Base-by-base conservation (phyloP, 306 rosid species). In the Arachis hypogaea region DNA sequence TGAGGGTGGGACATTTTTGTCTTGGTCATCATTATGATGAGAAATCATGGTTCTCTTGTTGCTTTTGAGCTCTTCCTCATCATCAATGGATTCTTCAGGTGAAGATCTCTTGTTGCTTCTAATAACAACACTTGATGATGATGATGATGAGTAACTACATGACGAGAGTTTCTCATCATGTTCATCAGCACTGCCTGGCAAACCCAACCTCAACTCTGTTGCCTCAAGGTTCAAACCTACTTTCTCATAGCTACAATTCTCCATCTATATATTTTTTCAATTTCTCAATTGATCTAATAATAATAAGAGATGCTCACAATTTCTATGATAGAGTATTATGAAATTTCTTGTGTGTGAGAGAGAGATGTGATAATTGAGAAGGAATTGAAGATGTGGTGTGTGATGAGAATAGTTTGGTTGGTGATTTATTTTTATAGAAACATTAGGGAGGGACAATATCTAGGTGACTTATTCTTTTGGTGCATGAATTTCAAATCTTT, bases 191-290 rank as follows among this genome's bases (percentile, higher is more conserved):
- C 76, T 73, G 7, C 90, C 90, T 0, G 90, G 90, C 82, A 86
- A 71, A 7, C 93, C 93, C 70, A 88, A 61, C 64, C 83, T 82
- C 51, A 88, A 84, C 85, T 84, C 86, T 33, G 83, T 80, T 33
- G 56, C 86, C 82, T 68, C 69, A 49, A 86, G 50, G 52, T 84
- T 84, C 51, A 81, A 71, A 52, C 75, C 38, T 33, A 33, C 55
- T 49, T 3, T 49, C 3, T 49, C 55, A 49, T 11, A 49, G 55
- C 18, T 11, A 3, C 55, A 68, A 29, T 59, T 81, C 56, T 80
- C 82, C 87, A 52, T 49, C 4, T 11, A 3, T 11, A 33, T 33
- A 2, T 2, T 33, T 33, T 33, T 33, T 33, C 38, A 30, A 30
- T 30, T 30, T 30, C 36, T 30, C 36, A 33, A 33, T 46, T 71